phyloP scores from a whole-genome alignment of 208 protist genomes.

The Tritrichomonas foetus region DNA sequence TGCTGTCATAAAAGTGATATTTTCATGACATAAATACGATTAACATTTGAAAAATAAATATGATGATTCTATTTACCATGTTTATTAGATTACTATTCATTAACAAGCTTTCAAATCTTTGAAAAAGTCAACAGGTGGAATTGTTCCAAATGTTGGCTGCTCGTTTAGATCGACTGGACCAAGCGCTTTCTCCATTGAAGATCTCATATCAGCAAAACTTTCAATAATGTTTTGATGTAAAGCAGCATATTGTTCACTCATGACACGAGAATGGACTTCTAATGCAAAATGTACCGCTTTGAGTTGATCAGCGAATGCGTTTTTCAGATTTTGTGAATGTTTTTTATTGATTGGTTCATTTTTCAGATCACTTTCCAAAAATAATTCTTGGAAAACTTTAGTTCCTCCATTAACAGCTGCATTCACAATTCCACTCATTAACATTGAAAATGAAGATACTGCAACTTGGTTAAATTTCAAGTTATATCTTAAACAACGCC shows the following conservation, averaged over 20 bases:
- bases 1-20: too few species aligned
- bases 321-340: background rate
- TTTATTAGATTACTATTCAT: too few species aligned
- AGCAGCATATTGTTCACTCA: background rate
- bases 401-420: conserved; percentile 39
- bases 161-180: background rate
- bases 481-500: background rate
- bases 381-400: conserved; percentile 5
- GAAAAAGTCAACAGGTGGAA: background rate
- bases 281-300: conserved; percentile 22
- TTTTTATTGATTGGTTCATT: background rate
- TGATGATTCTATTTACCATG: too few species aligned
- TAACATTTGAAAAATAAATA: too few species aligned
- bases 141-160: background rate
- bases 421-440: background rate
- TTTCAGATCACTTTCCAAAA: background rate
- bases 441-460: conserved; percentile 16
- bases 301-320: background rate
- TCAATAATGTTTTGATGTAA: background rate
- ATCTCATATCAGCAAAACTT: background rate
- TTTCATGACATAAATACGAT: too few species aligned
- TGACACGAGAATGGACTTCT: background rate
- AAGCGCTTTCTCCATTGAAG: background rate
- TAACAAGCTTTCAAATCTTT: too few species aligned
- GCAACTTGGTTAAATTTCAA: background rate